Percentiles rank a stretch among this genome's conserved stretches.
phyloP scores from a whole-genome alignment of 495 filamentous ascomycete genomes.

The Talaromyces borbonicus region DNA sequence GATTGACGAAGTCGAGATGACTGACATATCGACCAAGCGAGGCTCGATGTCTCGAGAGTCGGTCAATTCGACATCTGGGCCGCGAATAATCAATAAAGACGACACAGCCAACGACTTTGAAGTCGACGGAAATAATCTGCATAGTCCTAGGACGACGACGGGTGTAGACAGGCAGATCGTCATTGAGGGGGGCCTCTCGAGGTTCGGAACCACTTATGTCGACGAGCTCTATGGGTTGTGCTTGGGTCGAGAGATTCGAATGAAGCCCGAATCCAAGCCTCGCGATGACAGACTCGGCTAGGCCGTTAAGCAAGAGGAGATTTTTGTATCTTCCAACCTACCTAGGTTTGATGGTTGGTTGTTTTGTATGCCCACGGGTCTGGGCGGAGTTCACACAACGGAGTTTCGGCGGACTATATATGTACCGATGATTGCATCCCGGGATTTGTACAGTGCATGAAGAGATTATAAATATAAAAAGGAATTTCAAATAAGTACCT shows the following conservation, averaged over 20 bases:
- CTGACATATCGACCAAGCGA: background rate
- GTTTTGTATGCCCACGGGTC: no score
- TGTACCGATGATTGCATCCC: no score
- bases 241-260: conserved; percentile 1
- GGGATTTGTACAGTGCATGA: no score
- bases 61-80: background rate
- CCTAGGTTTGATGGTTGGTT: no score
- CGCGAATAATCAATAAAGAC: background rate
- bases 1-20: conserved; percentile 18
- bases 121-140: background rate
- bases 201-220: conserved; percentile 24
- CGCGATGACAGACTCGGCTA: no score
- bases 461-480: no score
- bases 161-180: conserved; percentile 19
- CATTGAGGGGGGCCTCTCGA: conserved; percentile 23
- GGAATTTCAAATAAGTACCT: no score
- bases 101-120: background rate
- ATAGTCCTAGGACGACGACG: conserved; percentile 11
- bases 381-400: no score
- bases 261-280: background rate
- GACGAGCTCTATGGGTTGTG: conserved; percentile 37
- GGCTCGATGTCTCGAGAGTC: background rate
- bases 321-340: no score
- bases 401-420: no score
- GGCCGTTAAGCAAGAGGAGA: no score